phyloP scores from a whole-genome alignment of 2,329 filamentous ascomycete genomes.

The Colletotrichum sp. region DNA sequence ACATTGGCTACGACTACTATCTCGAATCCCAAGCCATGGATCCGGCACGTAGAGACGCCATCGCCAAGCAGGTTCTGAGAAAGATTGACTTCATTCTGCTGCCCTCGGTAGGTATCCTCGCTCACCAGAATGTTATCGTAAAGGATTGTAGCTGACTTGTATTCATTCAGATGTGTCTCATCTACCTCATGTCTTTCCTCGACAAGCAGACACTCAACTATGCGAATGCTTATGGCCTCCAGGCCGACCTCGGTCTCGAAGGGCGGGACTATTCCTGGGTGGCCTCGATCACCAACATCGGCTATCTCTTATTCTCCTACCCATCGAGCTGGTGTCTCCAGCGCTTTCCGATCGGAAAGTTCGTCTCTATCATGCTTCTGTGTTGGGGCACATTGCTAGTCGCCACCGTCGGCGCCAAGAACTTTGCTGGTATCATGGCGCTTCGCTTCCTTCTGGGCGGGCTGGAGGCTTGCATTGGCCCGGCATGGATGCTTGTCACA shows the following conservation, averaged over 20 bases:
- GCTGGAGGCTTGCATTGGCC: constrained; percentile 32
- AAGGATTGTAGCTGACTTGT: background rate
- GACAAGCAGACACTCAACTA: background rate
- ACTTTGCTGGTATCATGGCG: constrained; percentile 29
- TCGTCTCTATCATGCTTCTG: background rate
- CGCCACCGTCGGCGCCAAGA: constrained; percentile 10
- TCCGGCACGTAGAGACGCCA: background rate
- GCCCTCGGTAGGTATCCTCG: background rate
- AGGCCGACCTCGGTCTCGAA: background rate
- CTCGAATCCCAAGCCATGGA: background rate
- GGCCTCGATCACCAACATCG: background rate
- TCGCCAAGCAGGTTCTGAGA: background rate
- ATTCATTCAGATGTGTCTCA: background rate
- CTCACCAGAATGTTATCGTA: too few relatives aligned
- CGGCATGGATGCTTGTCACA: constrained; percentile 32
- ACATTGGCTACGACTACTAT: background rate
- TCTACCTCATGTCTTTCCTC: background rate
- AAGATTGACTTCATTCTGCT: background rate
- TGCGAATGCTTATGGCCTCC: background rate
- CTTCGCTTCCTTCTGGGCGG: constrained; percentile 37
- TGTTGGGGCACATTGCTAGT: background rate
- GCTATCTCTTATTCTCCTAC: background rate
- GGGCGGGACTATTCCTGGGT: background rate
- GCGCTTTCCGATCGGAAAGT: background rate
- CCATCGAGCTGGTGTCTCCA: background rate